Percentiles rank a stretch among this genome's conserved stretches.
Evolutionary conservation across 345 rosid genomes (phyloP).

Genomic region (Arabis hirsuta): DNA sequence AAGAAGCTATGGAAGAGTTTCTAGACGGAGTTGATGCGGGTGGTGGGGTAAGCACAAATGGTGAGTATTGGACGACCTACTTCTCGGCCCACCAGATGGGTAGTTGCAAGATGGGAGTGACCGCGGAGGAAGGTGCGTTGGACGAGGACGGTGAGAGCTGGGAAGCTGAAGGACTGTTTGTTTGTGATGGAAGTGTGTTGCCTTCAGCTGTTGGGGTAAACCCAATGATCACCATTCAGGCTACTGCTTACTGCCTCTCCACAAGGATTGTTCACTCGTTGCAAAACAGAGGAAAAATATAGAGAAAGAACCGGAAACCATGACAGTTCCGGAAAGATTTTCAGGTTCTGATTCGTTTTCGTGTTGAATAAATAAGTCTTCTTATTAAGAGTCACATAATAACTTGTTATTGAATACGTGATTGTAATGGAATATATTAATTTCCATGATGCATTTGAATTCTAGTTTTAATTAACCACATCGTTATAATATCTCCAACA

Average conservation of each 20-base stretch:
- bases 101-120: constrained; percentile 67
- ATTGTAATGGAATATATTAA: background rate
- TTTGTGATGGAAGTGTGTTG: constrained; percentile 67
- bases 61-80: constrained; percentile 51
- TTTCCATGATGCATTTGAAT: no score
- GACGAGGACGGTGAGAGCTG: constrained; percentile 68
- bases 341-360: background rate
- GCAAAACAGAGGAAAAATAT: constrained; percentile 2
- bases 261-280: constrained; percentile 35
- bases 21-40: constrained; percentile 47
- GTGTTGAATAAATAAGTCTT: background rate
- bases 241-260: constrained; percentile 58
- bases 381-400: background rate
- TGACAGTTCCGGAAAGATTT: no score
- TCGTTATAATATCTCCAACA: no score
- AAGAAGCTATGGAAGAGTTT: constrained; percentile 54
- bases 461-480: no score
- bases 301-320: constrained; percentile 7
- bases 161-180: constrained; percentile 69
- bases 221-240: constrained; percentile 72
- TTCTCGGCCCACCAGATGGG: constrained; percentile 76
- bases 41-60: constrained; percentile 46
- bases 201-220: constrained; percentile 71
- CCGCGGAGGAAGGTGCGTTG: constrained; percentile 58
- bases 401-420: background rate